Evolutionary conservation across 2,329 filamentous ascomycete species (phyloP), one percentile per base, ranked within the genome.

Genomic region (Ceratocystis eucalypticola): DNA sequence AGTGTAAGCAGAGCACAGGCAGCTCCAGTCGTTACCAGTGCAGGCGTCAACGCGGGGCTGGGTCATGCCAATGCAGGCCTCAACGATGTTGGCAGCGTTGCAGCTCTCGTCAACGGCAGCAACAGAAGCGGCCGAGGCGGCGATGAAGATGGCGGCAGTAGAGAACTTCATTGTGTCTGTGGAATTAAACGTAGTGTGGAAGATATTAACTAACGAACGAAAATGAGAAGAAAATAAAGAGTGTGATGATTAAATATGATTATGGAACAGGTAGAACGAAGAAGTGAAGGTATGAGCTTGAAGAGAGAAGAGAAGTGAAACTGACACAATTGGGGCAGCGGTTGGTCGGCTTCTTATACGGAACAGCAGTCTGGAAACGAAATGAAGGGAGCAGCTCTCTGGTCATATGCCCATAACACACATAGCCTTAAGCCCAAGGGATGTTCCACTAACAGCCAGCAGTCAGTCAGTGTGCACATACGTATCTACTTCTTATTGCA

Each of bases 71-170:
- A 81, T 74, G 71, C 79, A 81, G 66, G 74, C 70, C 66, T 75
- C 74, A 71, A 81, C 77, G 53, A 81, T 80, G 74, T 77, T 77
- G 64, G 79, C 74, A 70, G 79, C 79, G 7, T 71, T 73, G 70
- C 79, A 81, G 62, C 70, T 68, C 45, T 68, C 61, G 63, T 68
- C 71, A 65, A 72, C 70, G 48, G 74, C 73, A 61, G 73, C 68
- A 62, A 73, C 73, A 41, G 69, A 69, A 44, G 71, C 72, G 62
- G 37, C 53, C 37, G 73, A 73, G 68, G 72, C 72, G 70, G 74
- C 74, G 67, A 80, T 68, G 69, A 79, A 71, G 66, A 76, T 74
- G 69, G 80, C 68, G 63, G 76, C 71, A 66, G 76, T 65, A 70
- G 79, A 67, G 73, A 77, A 76, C 77, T 80, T 79, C 79, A 81